Evolutionary conservation across 169 alveolate species (phyloP), one percentile per base, ranked within the genome.

Genomic region (Miamiensis avidus): DNA sequence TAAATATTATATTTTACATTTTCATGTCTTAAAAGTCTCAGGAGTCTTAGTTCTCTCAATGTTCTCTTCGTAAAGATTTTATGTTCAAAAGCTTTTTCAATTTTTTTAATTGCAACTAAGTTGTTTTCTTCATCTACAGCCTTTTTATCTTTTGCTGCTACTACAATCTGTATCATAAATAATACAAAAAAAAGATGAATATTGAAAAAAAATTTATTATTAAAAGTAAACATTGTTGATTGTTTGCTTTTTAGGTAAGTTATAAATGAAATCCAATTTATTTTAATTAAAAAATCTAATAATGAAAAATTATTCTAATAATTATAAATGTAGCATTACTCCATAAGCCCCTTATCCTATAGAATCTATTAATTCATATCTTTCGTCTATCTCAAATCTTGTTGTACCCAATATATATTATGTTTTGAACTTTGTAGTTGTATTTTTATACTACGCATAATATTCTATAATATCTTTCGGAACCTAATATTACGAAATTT

Each of bases 11-110:
- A 76, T 28, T 83, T 76, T 30, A 95, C 92, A 82, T 92, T 93
- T 79, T 91, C 95, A 82, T 95, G 98, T 29, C 88, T 77, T 29
- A 95, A 72, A 65, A 87, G 83, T 75, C 96, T 84, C 32, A 95
- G 87, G 34, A 95, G 83, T 73, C 85, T 78, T n/a, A 95, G 86
- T 88, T 95, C 98, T 83, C 98, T 82, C 73, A 95, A 83, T 1
- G 97, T 94, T 81, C 98, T 82, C 84, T 91, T 93, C 0, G 98
- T 90, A 84, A 94, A 94, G 25, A 93, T 88, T 74, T 89, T 78
- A 86, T 95, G 97, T 49, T 96, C 98, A 86, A 96, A 96, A 29
- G 97, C 96, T 76, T 90, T 89, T 78, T 93, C 95, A 29, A 96
- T 93, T 76, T 95, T 95, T 85, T 95, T 95, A 1, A 95, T 91